These are phyloP conservation scores for Pythium rishiriense DNA, from an alignment of 352 stramenopile species.

Conservation along the genomic window DNA sequence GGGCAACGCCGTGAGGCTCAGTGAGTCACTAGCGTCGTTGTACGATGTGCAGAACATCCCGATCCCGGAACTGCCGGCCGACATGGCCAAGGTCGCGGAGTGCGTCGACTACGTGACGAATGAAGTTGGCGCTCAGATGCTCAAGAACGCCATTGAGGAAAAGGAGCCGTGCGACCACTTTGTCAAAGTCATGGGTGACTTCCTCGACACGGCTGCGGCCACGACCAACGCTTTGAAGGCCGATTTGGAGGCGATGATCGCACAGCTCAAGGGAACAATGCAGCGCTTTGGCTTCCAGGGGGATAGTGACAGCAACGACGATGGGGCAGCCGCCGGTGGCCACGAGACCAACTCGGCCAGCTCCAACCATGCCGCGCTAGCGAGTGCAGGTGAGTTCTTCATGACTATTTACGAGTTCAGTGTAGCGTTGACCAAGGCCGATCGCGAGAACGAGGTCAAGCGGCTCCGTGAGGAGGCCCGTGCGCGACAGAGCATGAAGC, in stretches of 20 bases:
- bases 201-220: conserved; percentile 43
- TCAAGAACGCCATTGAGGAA: conserved; percentile 78
- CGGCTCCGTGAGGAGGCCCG: conserved; percentile 64
- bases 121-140: conserved; percentile 61
- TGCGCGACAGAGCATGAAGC: conserved; percentile 48
- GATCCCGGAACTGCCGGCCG: conserved; percentile 67
- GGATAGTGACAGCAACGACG: conserved; percentile 36
- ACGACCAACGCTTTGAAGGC: conserved; percentile 39
- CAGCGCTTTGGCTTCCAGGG: conserved; percentile 48
- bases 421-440: conserved; percentile 70
- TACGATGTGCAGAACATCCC: conserved; percentile 80
- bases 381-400: conserved; percentile 67
- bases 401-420: conserved; percentile 77
- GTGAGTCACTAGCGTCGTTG: conserved; percentile 61
- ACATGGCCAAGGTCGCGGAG: conserved; percentile 68
- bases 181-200: conserved; percentile 64
- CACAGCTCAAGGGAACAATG: conserved; percentile 60
- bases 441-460: conserved; percentile 77
- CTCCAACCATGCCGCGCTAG: conserved; percentile 28
- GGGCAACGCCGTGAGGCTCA: conserved; percentile 55
- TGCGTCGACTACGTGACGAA: conserved; percentile 60
- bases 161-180: conserved; percentile 64
- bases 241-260: conserved; percentile 50
- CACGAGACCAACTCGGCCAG: conserved; percentile 16
- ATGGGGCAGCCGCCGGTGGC: conserved; percentile 14